These are phyloP conservation scores for Choanephora cucurbitarum DNA, from an alignment of 371 early-diverging fungal genomes.

Conservation along the genomic window DNA sequence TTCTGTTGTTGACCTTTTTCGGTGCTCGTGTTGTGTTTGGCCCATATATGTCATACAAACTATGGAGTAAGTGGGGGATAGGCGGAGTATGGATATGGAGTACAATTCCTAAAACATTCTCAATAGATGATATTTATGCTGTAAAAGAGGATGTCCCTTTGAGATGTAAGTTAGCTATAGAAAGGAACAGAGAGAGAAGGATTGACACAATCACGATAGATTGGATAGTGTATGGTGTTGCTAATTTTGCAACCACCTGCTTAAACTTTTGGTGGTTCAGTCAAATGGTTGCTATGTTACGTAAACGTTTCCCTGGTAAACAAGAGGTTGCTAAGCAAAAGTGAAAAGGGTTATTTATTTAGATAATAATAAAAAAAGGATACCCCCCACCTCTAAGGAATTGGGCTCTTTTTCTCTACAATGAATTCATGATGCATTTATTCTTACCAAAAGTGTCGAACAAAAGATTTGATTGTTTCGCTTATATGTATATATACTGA, in stretches of 20 bases:
- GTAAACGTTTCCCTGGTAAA: conserved; percentile 41
- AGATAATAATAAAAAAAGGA: too few relatives aligned
- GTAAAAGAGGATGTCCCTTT: conserved; percentile 63
- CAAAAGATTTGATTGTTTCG: too few relatives aligned
- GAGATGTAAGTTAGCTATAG: conserved; percentile 39
- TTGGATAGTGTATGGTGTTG: conserved; percentile 56
- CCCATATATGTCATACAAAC: conserved; percentile 63
- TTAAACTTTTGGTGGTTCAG: conserved; percentile 84
- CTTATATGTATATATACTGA: too few relatives aligned
- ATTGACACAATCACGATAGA: too few relatives aligned
- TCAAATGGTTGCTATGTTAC: conserved; percentile 66
- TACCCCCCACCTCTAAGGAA: too few relatives aligned
- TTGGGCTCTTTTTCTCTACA: too few relatives aligned
- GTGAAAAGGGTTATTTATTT: too few relatives aligned
- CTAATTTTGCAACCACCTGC: conserved; percentile 65
- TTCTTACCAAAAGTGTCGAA: too few relatives aligned
- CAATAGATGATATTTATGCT: conserved; percentile 41
- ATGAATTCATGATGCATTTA: too few relatives aligned
- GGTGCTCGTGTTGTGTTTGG: conserved; percentile 81
- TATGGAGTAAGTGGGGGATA: conserved; percentile 69
- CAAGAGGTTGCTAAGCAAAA: conserved; percentile 14
- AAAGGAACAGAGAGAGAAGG: too few relatives aligned
- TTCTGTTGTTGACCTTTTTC: conserved; percentile 77
- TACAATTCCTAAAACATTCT: too few relatives aligned
- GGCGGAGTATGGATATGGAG: too few relatives aligned